These are phyloP conservation scores for Halteria grandinella DNA, from an alignment of 73 alveolate species.

Conservation along the genomic window DNA sequence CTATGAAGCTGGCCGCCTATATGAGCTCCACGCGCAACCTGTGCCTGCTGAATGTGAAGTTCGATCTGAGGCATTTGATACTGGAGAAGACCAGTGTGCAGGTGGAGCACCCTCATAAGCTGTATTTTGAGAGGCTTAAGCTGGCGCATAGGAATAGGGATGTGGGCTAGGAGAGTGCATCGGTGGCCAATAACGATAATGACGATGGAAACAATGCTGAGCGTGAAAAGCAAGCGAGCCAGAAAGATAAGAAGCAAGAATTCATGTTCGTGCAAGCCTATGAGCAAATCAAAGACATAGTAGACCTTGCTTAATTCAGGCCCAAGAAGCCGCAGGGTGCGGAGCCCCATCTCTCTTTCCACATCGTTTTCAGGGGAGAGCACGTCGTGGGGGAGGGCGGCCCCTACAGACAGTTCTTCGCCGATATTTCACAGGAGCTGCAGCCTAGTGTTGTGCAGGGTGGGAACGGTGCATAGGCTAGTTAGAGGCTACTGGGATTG, in stretches of 20 bases:
- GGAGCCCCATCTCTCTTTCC: conserved; percentile 97
- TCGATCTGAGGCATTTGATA: conserved; percentile 77
- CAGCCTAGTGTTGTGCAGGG: conserved; percentile 36
- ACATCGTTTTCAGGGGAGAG: conserved; percentile 94
- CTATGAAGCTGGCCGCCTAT: conserved; percentile 51
- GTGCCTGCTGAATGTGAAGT: conserved; percentile 77
- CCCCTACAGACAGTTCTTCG: conserved; percentile 97
- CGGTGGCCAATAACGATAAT: not conserved
- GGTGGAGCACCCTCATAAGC: conserved; percentile 85
- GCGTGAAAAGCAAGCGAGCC: not conserved
- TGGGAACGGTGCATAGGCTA: not conserved
- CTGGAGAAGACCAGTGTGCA: conserved; percentile 83
- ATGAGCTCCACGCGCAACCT: conserved; percentile 66
- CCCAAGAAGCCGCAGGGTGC: conserved; percentile 92
- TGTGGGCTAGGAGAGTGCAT: not conserved
- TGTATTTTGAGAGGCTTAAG: conserved; percentile 85
- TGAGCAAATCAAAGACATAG: conserved; percentile 81
- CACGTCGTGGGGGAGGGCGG: conserved; percentile 98
- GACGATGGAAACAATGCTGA: not conserved
- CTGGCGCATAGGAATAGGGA: conserved; percentile 47
- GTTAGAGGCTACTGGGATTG: conserved; percentile 68
- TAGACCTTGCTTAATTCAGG: conserved; percentile 78
- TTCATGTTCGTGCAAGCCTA: conserved; percentile 80
- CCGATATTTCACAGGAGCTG: conserved; percentile 94
- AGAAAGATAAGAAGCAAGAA: conserved; percentile 40